Percentiles rank a stretch among this genome's conserved stretches.
phyloP scores from a whole-genome alignment of 495 filamentous ascomycete species.

The Xylaria acuta region DNA sequence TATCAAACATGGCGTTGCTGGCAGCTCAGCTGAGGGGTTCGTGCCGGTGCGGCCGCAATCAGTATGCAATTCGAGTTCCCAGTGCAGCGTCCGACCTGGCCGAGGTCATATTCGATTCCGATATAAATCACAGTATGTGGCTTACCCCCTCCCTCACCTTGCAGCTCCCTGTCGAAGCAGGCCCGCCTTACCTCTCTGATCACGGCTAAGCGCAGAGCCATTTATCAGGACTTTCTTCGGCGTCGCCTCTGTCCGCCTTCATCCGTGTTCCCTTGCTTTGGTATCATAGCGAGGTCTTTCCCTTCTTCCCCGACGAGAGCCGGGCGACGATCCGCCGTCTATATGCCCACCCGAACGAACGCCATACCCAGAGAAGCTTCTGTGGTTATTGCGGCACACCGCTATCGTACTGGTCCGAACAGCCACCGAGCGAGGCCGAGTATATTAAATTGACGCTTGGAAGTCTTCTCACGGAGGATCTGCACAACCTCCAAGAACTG shows the following conservation, averaged over 20 bases:
- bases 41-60: slow-evolving; percentile 86
- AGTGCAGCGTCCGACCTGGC: slow-evolving; percentile 58
- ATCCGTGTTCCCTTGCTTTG: slow-evolving; percentile 79
- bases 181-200: slow-evolving; percentile 3
- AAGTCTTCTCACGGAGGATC: slow-evolving; percentile 68
- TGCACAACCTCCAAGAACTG: slow-evolving; percentile 71
- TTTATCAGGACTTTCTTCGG: slow-evolving; percentile 65
- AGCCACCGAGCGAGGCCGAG: slow-evolving; percentile 69
- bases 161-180: neutral
- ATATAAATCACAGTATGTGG: slow-evolving; percentile 67
- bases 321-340: slow-evolving; percentile 71
- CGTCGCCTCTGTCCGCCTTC: slow-evolving; percentile 74
- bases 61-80: slow-evolving; percentile 76
- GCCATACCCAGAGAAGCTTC: slow-evolving; percentile 72
- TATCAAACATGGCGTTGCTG: slow-evolving; percentile 19
- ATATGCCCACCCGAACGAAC: slow-evolving; percentile 67
- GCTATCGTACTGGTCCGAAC: slow-evolving; percentile 79
- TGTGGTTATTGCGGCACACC: slow-evolving; percentile 91
- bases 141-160: slow-evolving; percentile 14
- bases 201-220: slow-evolving; percentile 16
- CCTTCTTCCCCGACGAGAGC: slow-evolving; percentile 81
- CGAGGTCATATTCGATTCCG: slow-evolving; percentile 73
- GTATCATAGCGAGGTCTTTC: slow-evolving; percentile 72
- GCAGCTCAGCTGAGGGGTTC: slow-evolving; percentile 65
- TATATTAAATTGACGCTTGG: slow-evolving; percentile 78